Base-by-base conservation (phyloP, 148 eudicot species). In the Rhododendron vialii region DNA sequence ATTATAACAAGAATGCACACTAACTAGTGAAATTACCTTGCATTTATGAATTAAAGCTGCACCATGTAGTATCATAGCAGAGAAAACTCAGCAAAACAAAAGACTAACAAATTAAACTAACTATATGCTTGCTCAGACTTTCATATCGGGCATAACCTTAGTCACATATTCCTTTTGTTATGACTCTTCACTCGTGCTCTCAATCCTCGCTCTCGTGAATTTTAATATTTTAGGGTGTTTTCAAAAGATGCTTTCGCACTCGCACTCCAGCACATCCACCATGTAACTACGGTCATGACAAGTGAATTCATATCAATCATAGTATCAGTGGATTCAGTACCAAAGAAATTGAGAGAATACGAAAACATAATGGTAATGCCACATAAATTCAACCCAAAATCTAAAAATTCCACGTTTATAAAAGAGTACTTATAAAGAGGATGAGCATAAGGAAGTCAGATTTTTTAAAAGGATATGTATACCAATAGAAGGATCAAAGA, bases 401-500 rank as follows among this genome's bases (percentile, higher is more conserved):
- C 73, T 8, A 30, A 10, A 35, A 81, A 2, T 6, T 50, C 17
- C 22, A 30, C 30, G 53, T n/a, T 41, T 6, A 2, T 63, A 26
- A 7, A 28, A 57, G 30, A 69, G 75, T 69, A 69, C 28, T 10
- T 26, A 69, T 69, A 26, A 26, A 28, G 75, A 28, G 14, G 18
- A 12, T 30, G 69, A 63, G 10, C 7, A 20, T 26, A 47, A 28
- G 57, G 75, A 47, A 17, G 35, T 35, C 13, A 71, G 35, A 53
- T 20, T 61, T 4, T 55, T 18, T 55, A 55, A 55, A 18, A 55
- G 9, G 51, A 71, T 55, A 57, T 41, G 48, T 82, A 18, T 89
- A 96, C 99, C 99, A 8, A 98, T 87, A 4, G 91, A 80, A 85
- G 98, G 95, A 83, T 97, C 98, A 84, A 97, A 97, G 33, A 86